Base-by-base conservation (phyloP, 257 asterid species). In the Gentiana macrophylla region DNA sequence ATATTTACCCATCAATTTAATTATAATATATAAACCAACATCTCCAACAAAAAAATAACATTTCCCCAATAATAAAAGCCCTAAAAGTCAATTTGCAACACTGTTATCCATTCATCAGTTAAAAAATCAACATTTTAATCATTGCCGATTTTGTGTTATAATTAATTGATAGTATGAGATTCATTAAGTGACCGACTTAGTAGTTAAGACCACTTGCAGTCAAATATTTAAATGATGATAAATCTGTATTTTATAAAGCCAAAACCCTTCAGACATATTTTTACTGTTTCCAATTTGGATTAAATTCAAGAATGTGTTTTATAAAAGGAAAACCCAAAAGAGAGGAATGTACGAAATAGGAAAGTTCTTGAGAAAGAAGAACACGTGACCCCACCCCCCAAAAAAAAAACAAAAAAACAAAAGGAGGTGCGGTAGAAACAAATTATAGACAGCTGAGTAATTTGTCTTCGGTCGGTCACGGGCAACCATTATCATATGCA, bases 391-490 rank as follows among this genome's bases (percentile, higher is more conserved):
- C 63, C 62, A 0, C 24, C 24, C 24, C 24, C 24, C 24, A 0
- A 24, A 24, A 24, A 24, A 24, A 24, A 24, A 24, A 15, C 24
- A 15, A 24, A 24, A 24, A 24, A 24, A 24, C 24, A 24, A 46
- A n/a, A 32, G 41, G 52, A 11, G 52, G 47, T 41, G 46, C 13
- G 33, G 49, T 13, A 35, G 5, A 32, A 33, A 34, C 11, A 45
- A 50, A 24, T 49, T 48, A 48, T 3, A 3, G 38, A 54, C 24
- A 8, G 15, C 6, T 59, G 38, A 38, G 37, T 47, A 34, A 37
- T 59, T 24, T 70, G 75, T 64, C 70, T 59, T 53, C 62, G 52
- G 72, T 62, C 61, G 60, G 56, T 71, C 76, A 71, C 76, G 72
- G 65, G 76, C 65, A 34, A 10, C 37, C 54, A 48, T 24, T 24